Evolutionary conservation across 805 yeast genomes (phyloP).

Genomic region (Candida incommunis): DNA sequence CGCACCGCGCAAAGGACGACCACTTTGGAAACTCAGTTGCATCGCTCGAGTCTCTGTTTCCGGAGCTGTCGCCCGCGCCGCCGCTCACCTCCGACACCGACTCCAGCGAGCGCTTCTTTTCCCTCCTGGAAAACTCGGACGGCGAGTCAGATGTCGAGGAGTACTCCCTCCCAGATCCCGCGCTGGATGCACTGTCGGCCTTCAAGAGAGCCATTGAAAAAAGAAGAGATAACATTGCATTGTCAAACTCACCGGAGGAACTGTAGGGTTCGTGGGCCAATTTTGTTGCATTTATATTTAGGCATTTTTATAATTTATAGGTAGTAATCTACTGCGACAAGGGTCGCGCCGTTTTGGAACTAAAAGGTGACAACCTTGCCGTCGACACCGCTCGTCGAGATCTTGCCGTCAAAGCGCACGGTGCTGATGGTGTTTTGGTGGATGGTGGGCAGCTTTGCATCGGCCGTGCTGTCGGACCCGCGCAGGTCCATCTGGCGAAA

Average conservation of each 20-base stretch:
- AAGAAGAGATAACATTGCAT: neutral
- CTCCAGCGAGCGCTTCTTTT: constrained; percentile 1
- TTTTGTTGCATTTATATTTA: constrained; percentile 1
- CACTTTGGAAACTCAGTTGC: neutral
- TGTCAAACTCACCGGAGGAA: neutral
- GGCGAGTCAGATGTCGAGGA: constrained; percentile 1
- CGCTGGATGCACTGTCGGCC: neutral
- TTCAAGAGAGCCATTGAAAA: neutral
- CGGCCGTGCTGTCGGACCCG: constrained; percentile 46
- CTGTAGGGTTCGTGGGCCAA: neutral
- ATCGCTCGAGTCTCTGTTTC: neutral
- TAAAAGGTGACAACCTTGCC: constrained; percentile 78
- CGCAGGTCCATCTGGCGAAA: constrained; percentile 91
- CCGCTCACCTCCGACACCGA: constrained; percentile 1
- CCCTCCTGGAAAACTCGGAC: neutral
- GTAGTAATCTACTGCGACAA: neutral
- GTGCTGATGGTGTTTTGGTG: constrained; percentile 83
- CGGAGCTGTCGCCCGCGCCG: constrained; percentile 1
- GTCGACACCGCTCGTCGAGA: constrained; percentile 74
- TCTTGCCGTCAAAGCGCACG: constrained; percentile 41
- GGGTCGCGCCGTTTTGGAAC: constrained; percentile 19
- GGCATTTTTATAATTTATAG: constrained; percentile 1
- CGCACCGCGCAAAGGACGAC: neutral
- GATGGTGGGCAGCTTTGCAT: constrained; percentile 46
- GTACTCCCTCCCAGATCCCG: neutral